Evolutionary conservation across 805 yeast genomes (phyloP).

Genomic region (Metschnikowia baotianmanensis): DNA sequence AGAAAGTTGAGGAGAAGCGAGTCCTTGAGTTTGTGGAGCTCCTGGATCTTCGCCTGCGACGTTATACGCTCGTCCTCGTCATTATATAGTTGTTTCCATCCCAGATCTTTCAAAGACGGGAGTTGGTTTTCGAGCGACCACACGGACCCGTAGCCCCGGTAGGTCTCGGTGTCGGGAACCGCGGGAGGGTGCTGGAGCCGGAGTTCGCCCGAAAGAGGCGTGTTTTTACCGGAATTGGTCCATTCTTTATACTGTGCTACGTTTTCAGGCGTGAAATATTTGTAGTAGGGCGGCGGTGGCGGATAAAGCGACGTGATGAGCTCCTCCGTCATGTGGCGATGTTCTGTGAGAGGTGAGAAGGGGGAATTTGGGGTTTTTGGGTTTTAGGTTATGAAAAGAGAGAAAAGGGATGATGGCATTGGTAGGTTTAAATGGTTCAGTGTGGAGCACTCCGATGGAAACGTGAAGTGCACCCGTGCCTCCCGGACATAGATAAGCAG

Average conservation of each 20-base stretch:
- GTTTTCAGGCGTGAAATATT: conserved; percentile 71
- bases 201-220: conserved; percentile 38
- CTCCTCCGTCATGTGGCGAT: conserved; percentile 25
- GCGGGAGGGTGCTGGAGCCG: conserved; percentile 63
- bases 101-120: conserved; percentile 72
- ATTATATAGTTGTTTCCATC: conserved; percentile 69
- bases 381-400: too few relatives aligned
- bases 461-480: too few relatives aligned
- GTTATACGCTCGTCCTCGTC: conserved; percentile 38
- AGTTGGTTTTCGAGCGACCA: conserved; percentile 83
- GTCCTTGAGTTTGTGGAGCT: conserved; percentile 75
- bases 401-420: too few relatives aligned
- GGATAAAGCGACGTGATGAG: conserved; percentile 76
- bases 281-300: conserved; percentile 85
- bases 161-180: conserved; percentile 60
- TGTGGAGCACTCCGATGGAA: too few relatives aligned
- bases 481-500: too few relatives aligned
- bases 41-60: conserved; percentile 54
- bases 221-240: conserved; percentile 12
- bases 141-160: conserved; percentile 84
- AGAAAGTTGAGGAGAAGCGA: conserved; percentile 77
- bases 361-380: too few relatives aligned
- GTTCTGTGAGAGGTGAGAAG: neutral
- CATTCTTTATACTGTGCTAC: conserved; percentile 40
- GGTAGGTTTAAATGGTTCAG: too few relatives aligned